Conservation (phyloP, 352 stramenopile species). For the Globisporangium cylindrosporum region DNA sequence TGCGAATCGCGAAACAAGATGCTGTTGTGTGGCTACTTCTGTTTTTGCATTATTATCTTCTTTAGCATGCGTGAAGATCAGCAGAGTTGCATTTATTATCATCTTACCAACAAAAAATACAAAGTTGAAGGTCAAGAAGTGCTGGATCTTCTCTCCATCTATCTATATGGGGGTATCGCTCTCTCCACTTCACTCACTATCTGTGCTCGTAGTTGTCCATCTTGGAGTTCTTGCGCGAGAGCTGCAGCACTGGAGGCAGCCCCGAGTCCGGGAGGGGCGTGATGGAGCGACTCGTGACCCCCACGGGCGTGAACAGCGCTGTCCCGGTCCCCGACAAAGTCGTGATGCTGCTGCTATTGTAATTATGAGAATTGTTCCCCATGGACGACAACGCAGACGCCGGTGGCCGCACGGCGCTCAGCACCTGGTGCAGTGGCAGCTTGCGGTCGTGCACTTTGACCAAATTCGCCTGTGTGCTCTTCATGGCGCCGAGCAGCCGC, state of each 20-base stretch:
- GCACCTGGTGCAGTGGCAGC: constrained; percentile 38
- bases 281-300: background rate
- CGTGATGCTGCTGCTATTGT: background rate
- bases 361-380: background rate
- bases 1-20: background rate
- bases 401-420: constrained; percentile 17
- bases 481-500: constrained; percentile 36
- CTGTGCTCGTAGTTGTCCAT: constrained; percentile 1
- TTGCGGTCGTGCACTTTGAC: constrained; percentile 39
- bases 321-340: background rate
- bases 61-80: background rate
- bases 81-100: background rate
- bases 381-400: background rate
- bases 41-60: background rate
- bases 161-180: no score
- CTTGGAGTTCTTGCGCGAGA: constrained; percentile 1
- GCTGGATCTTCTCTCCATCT: background rate
- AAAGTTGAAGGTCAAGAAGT: background rate
- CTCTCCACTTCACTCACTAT: background rate
- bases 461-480: constrained; percentile 33
- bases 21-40: no score
- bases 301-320: constrained; percentile 7
- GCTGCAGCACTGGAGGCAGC: background rate
- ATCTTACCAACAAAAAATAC: background rate
- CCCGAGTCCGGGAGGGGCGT: constrained; percentile 6